Evolutionary conservation across 768 basidiomycete species (phyloP).

Genomic region (Podaxis sp.): DNA sequence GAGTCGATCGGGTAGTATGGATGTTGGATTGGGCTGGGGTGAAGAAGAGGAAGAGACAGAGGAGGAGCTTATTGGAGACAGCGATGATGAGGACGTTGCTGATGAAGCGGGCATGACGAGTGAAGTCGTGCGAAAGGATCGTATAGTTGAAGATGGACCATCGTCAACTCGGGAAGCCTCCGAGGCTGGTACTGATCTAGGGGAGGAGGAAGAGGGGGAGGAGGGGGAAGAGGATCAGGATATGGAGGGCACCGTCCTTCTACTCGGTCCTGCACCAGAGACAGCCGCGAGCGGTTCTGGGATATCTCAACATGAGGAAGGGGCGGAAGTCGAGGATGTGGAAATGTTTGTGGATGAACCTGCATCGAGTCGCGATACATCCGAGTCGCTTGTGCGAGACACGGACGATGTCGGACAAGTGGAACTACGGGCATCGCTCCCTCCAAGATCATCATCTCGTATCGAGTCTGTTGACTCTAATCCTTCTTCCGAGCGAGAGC

Average conservation of each 20-base stretch:
- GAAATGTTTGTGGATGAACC: background rate
- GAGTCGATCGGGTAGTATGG: slow-evolving; percentile 60
- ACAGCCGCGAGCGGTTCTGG: background rate
- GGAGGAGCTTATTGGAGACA: slow-evolving; percentile 28
- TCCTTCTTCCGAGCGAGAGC: background rate
- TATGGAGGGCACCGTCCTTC: slow-evolving; percentile 4
- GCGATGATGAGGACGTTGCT: slow-evolving; percentile 25
- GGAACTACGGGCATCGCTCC: background rate
- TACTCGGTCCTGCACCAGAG: background rate
- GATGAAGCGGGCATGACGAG: background rate
- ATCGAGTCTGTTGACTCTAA: background rate
- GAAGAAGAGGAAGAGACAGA: slow-evolving; percentile 30
- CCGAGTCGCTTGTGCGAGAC: background rate
- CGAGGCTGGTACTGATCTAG: background rate
- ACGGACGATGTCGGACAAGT: background rate
- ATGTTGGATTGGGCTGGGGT: slow-evolving; percentile 31
- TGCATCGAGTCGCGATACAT: background rate
- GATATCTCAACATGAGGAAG: background rate
- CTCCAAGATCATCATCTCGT: background rate
- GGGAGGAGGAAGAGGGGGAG: slow-evolving; percentile 16
- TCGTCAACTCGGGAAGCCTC: background rate
- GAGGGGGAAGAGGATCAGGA: slow-evolving; percentile 22
- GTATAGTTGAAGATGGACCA: background rate
- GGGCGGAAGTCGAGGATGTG: background rate
- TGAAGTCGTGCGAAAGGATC: background rate